Evolutionary conservation across 345 rosid species (phyloP).

Genomic region (rapeseed (Brassica napus)): Da-Ae NC_063449.1:4987501-4988000

Average conservation of each 20-base stretch:
- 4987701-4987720: conserved; percentile 97
- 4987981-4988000: background rate
- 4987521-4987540: background rate
- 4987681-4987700: conserved; percentile 95
- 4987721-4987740: conserved; percentile 98
- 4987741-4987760: conserved; percentile 75
- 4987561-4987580: conserved; percentile 96
- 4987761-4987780: conserved; percentile 16
- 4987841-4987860: background rate
- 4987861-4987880: conserved; percentile 69
- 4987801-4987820: background rate
- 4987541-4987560: conserved; percentile 74
- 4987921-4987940: conserved; percentile 98
- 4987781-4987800: background rate
- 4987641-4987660: background rate
- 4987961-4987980: background rate
- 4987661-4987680: background rate
- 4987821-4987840: background rate
- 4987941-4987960: conserved; percentile 76
- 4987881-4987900: conserved; percentile 98
- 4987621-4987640: background rate
- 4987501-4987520: background rate
- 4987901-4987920: conserved; percentile 93
- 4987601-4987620: background rate
- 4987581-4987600: conserved; percentile 97